Evolutionary conservation across 176 grass and related monocot genomes (phyloP), one percentile per base, ranked within the genome.

Genomic region (Rhynchospora pubera): DNA sequence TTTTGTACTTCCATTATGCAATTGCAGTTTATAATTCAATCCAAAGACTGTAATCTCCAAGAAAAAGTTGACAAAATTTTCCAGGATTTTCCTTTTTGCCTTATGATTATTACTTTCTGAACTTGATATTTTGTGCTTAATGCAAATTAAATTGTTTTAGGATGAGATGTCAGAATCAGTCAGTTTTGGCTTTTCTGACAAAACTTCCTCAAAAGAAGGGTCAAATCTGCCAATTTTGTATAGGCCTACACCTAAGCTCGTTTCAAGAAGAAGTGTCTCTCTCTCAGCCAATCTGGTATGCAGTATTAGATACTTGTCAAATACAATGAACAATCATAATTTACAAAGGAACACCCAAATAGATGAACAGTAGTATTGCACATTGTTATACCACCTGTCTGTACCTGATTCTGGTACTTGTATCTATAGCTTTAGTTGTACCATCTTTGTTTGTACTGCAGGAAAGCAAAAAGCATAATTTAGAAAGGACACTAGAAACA

Each of bases 211-310:
- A 1, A 75, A 75, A 53, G 69, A 61, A 65, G 83, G 59, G 2
- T 78, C 56, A 5, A 84, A 77, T 43, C 16, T 6, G 9, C 62
- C 65, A 14, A 63, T 84, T 77, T 78, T 84, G 59, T 84, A 51
- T 77, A 84, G 69, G 43, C 83, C 83, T n/a, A 77, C 57, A 26
- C 39, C 83, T 5, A 84, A 57, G 51, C 66, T 84, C 15, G 47
- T 84, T 48, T 58, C 83, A 39, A 77, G 83, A 62, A 77, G 57
- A 73, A 53, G 15, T 23, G 19, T n/a, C 6, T 78, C 53, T 10
- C 56, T 21, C 68, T 78, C 77, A 18, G 9, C n/a, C 34, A 77
- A 84, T 84, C 28, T 24, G 83, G 83, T 84, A 76, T 15, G 46
- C 12, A 16, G 48, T 53, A 76, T 9, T 70, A 46, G 66, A n/a